Base-by-base conservation (phyloP, 441 rosid species). In the Gossypium lobatum region DNA sequence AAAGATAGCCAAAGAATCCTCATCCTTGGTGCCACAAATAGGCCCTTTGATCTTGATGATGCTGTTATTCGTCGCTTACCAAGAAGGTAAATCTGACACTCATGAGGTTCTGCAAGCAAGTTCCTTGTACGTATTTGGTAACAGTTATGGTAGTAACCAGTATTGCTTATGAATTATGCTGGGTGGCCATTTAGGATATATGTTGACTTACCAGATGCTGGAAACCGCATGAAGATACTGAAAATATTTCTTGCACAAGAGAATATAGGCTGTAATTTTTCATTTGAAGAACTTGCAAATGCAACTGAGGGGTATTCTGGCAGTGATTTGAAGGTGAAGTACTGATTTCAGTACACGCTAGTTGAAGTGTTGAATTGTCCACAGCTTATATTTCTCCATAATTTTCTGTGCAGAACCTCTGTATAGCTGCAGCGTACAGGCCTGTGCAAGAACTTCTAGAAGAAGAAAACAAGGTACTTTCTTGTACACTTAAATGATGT, bases 31-130 rank as follows among this genome's bases (percentile, higher is more conserved):
- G 99, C 98, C 63, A 95, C 98, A 58, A 93, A 95, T 89, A 84
- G 99, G 28, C 98, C 98, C 9, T 95, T 95, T 87, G 99, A 95
- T 85, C 99, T 93, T 79, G 98, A 95, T 78, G 98, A 95, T 80
- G 98, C 98, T 79, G 97, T 95, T 57, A 93, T 95, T 70, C 93
- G 97, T 71, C 97, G 99, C 52, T 80, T 93, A 73, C 97, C 99
- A 42, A 91, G 98, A 89, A 87, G 97, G 98, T 91, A 85, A 80
- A 46, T 59, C 78, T 71, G n/a, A 72, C 25, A 5, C 17, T 45
- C 28, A 1, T 46, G 55, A 60, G 65, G 50, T 23, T 48, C 59
- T 23, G 17, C 25, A 26, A 58, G 10, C 28, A 16, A 42, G 25
- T 25, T 59, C 45, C 64, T 59, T 10, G 17, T 61, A 1, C 8